Evolutionary conservation across 768 basidiomycete genomes (phyloP), one percentile per base, ranked within the genome.

Genomic region (Termitomyces sp.): DNA sequence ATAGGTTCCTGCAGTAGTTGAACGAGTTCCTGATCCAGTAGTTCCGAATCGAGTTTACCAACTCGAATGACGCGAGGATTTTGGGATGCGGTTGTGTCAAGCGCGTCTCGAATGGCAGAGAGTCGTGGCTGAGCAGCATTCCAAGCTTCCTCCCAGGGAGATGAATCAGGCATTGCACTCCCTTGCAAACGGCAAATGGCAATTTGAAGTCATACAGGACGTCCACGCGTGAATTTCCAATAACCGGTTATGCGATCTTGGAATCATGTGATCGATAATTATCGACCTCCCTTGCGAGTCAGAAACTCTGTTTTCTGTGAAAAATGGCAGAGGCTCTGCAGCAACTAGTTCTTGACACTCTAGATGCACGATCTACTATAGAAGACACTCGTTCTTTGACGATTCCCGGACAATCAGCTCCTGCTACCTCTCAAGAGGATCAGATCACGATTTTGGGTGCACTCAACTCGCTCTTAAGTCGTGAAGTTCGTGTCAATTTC

Each of bases 381-480:
- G 65, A 78, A 24, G 92, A 94, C 66, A 87, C 92, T 6, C 78
- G 92, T 61, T 67, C 76, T 33, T 79, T 94, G 24, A 71, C 78
- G 43, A 73, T 94, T 53, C 89, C 90, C 13, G 88, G 85, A 14
- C 76, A 85, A 65, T 70, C 74, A 26, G 69, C 75, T 24, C 76
- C 80, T 38, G 87, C 89, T 2, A 71, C 77, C 7, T 78, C 83
- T 52, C 82, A 85, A 70, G 92, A 94, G 68, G 84, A 82, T 57
- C 96, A 98, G 77, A 86, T 87, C 63, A 77, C 78, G 53, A 83
- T 98, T 64, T 86, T 95, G 48, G 93, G 92, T 62, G 94, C 92
- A 2, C 77, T 99, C 64, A 98, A 97, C 74, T 96, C 93, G 30
- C 79, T 99, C 54, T 75, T 81, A 16, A 90, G 88, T 69, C 88